phyloP scores from a whole-genome alignment of 2,329 filamentous ascomycete species.

The Chalaropsis thielavioides region DNA sequence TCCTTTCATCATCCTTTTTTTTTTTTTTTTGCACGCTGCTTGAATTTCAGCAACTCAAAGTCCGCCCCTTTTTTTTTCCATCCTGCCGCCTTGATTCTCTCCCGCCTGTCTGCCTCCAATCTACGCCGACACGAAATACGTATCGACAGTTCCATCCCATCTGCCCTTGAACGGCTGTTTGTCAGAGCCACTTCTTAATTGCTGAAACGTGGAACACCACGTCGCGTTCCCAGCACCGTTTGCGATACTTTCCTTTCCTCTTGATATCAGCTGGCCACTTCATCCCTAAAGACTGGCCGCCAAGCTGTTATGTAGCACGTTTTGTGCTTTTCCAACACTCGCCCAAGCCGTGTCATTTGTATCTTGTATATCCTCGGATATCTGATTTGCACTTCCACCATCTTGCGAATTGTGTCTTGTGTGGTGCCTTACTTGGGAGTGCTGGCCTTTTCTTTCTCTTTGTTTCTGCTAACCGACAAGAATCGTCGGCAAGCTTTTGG shows the following conservation, averaged over 20 bases:
- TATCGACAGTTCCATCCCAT: background rate
- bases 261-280: background rate
- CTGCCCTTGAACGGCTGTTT: background rate
- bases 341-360: background rate
- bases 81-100: background rate
- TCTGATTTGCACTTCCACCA: background rate
- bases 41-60: background rate
- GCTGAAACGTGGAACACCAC: background rate
- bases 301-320: conserved; percentile 3
- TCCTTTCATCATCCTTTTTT: background rate
- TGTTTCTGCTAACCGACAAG: background rate
- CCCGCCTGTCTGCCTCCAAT: background rate
- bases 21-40: background rate
- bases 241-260: background rate
- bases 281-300: background rate
- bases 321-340: background rate
- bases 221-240: background rate
- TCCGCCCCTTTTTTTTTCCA: background rate
- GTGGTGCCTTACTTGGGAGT: background rate
- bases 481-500: background rate
- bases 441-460: background rate
- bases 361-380: background rate
- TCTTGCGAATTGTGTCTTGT: background rate
- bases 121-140: background rate
- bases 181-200: background rate